These are phyloP conservation scores for Pichia membranifaciens DNA, from an alignment of 805 yeast genomes.

Conservation along the genomic window DNA sequence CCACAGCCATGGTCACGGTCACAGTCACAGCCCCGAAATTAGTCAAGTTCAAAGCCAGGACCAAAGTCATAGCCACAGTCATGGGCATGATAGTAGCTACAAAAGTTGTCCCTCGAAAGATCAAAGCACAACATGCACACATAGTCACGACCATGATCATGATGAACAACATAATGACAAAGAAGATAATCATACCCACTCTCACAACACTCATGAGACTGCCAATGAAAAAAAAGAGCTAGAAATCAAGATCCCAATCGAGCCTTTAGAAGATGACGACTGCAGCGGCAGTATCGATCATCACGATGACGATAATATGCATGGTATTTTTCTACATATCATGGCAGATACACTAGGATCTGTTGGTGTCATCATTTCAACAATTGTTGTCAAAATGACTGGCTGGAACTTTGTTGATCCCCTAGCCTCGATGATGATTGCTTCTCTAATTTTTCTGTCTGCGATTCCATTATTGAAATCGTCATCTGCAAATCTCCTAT, in stretches of 20 bases:
- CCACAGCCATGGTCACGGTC: constrained; percentile 16
- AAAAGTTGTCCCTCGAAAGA: neutral
- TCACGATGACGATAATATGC: constrained; percentile 61
- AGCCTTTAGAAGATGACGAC: neutral
- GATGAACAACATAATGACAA: neutral
- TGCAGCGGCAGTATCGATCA: constrained; percentile 20
- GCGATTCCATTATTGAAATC: constrained; percentile 81
- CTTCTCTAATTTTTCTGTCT: constrained; percentile 69
- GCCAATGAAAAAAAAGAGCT: neutral
- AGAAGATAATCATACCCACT: neutral
- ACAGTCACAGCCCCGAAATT: constrained; percentile 1
- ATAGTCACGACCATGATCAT: neutral
- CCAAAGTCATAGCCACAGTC: constrained; percentile 1
- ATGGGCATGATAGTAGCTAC: neutral
- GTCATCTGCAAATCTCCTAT: constrained; percentile 66
- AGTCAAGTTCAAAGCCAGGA: neutral
- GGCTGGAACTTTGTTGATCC: constrained; percentile 86
- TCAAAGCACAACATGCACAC: neutral
- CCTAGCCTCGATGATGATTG: constrained; percentile 82
- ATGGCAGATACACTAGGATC: constrained; percentile 96
- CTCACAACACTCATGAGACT: neutral
- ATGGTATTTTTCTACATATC: constrained; percentile 89
- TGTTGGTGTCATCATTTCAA: constrained; percentile 92
- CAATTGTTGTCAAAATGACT: constrained; percentile 60
- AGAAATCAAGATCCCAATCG: neutral